Evolutionary conservation across 2,329 filamentous ascomycete genomes (phyloP).

Genomic region (Xylariaceae sp.): DNA sequence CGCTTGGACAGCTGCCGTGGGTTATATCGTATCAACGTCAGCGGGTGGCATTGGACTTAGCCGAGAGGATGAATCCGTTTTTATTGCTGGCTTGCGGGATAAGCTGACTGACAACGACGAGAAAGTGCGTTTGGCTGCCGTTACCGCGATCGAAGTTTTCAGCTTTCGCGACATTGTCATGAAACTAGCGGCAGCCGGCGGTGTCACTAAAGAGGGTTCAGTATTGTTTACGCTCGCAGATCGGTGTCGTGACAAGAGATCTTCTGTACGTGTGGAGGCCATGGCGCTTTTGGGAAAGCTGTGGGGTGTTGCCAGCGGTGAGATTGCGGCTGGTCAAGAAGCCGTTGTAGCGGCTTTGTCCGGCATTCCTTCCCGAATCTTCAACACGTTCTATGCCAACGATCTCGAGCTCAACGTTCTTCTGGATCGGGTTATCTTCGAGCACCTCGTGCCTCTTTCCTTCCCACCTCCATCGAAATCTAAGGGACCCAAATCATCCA

Average conservation of each 20-base stretch:
- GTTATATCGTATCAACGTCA: conserved; percentile 83
- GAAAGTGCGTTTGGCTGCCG: conserved; percentile 82
- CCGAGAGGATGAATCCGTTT: conserved; percentile 69
- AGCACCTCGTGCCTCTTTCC: conserved; percentile 80
- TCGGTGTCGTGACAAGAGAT: conserved; percentile 80
- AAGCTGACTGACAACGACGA: conserved; percentile 87
- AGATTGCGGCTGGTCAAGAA: conserved; percentile 79
- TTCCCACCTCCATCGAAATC: conserved; percentile 68
- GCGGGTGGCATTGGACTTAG: conserved; percentile 86
- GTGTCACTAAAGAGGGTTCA: conserved; percentile 69
- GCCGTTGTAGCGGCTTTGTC: conserved; percentile 68
- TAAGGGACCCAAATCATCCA: conserved; percentile 57
- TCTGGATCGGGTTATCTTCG: conserved; percentile 78
- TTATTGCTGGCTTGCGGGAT: conserved; percentile 70
- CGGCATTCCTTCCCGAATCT: conserved; percentile 76
- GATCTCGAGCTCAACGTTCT: conserved; percentile 79
- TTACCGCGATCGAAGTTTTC: conserved; percentile 77
- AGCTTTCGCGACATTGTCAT: conserved; percentile 73
- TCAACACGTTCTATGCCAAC: conserved; percentile 86
- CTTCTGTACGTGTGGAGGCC: conserved; percentile 74
- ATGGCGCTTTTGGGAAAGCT: conserved; percentile 80
- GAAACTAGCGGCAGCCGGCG: conserved; percentile 73
- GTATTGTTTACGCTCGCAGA: conserved; percentile 79
- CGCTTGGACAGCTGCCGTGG: conserved; percentile 78
- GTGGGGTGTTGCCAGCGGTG: conserved; percentile 89